These are phyloP conservation scores for Metschnikowia chrysomelidarum DNA, from an alignment of 805 yeast genomes.

Conservation along the genomic window DNA sequence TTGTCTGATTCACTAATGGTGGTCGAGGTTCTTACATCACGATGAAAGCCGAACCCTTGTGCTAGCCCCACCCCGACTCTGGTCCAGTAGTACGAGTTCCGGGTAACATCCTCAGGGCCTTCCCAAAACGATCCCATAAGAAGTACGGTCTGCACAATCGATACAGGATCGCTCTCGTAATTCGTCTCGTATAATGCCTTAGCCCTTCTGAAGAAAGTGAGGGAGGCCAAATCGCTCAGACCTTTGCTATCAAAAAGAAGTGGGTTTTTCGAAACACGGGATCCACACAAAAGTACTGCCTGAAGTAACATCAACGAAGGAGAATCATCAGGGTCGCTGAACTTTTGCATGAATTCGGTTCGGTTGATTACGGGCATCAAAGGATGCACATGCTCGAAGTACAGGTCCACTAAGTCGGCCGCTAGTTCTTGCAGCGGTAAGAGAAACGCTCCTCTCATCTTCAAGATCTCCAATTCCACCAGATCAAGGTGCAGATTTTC, in stretches of 20 bases:
- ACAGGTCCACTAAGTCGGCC: conserved; percentile 57
- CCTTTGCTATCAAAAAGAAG: conserved; percentile 49
- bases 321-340: conserved; percentile 53
- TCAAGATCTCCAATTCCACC: conserved; percentile 63
- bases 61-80: conserved; percentile 68
- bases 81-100: conserved; percentile 68
- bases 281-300: conserved; percentile 66
- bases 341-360: conserved; percentile 55
- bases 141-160: conserved; percentile 58
- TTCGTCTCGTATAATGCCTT: conserved; percentile 71
- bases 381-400: conserved; percentile 66
- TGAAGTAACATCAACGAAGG: conserved; percentile 68
- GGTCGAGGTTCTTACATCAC: conserved; percentile 46
- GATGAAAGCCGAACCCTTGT: conserved; percentile 74
- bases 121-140: conserved; percentile 72
- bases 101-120: conserved; percentile 65
- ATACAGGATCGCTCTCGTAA: conserved; percentile 62
- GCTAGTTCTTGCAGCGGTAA: conserved; percentile 61
- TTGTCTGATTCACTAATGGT: conserved; percentile 37
- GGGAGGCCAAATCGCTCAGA: conserved; percentile 49
- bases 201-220: conserved; percentile 63
- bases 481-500: conserved; percentile 43
- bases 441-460: conserved; percentile 66
- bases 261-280: conserved; percentile 57
- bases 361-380: conserved; percentile 66